phyloP scores from a whole-genome alignment of 129 eudicot species.

The Silybum marianum region DNA sequence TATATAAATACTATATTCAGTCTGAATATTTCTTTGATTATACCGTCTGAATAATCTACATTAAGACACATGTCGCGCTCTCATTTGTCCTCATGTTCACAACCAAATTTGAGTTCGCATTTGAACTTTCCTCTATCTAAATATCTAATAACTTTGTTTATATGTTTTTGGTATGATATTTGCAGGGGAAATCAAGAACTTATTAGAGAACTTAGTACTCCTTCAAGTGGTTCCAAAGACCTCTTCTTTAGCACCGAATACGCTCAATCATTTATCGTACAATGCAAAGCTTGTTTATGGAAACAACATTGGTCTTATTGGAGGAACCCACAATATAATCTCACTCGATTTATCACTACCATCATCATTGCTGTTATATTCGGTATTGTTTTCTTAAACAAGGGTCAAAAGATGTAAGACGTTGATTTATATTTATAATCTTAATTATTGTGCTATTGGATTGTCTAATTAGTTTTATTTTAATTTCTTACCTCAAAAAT shows the following conservation, averaged over 20 bases:
- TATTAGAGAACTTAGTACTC: constrained; percentile 54
- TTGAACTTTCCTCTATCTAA: too few species aligned
- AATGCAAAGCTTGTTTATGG: constrained; percentile 82
- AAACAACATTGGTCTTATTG: constrained; percentile 72
- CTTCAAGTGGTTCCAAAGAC: constrained; percentile 57
- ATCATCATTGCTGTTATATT: constrained; percentile 44
- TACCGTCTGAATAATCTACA: too few species aligned
- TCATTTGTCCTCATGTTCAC: too few species aligned
- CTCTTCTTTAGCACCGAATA: constrained; percentile 56
- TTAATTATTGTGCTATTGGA: too few species aligned
- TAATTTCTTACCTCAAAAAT: constrained; percentile 28
- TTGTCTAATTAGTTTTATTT: background rate
- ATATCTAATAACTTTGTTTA: constrained; percentile 18
- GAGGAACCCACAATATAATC: constrained; percentile 74
- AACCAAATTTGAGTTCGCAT: too few species aligned
- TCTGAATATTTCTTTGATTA: too few species aligned
- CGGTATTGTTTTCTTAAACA: constrained; percentile 58
- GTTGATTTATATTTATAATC: background rate
- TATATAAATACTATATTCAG: too few species aligned
- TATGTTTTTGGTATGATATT: background rate
- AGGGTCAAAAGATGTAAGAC: constrained; percentile 56
- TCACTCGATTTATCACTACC: constrained; percentile 56
- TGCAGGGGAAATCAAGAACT: constrained; percentile 55
- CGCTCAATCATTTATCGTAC: constrained; percentile 58
- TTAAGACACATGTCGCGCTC: too few species aligned